Evolutionary conservation across 306 rosid species (phyloP).

Genomic region (Quercus alba): DNA sequence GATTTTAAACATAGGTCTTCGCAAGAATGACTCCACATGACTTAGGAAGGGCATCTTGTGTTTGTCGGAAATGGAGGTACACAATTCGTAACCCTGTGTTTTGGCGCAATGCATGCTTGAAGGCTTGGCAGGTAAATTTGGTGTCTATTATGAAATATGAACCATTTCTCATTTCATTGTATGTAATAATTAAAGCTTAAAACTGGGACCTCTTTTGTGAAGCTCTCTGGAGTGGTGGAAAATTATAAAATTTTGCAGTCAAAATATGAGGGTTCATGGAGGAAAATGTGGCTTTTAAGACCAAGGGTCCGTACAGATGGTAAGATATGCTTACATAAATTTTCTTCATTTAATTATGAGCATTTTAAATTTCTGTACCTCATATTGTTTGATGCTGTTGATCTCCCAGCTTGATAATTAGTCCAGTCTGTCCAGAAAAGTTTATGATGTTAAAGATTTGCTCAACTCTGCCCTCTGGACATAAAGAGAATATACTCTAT

Average conservation of each 20-base stretch:
- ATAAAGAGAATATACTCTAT: background rate
- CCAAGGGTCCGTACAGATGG: slow-evolving; percentile 95
- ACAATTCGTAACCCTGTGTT: slow-evolving; percentile 87
- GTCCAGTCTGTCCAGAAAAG: background rate
- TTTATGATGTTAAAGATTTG: background rate
- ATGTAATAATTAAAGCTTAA: slow-evolving; percentile 20
- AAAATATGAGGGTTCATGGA: slow-evolving; percentile 78
- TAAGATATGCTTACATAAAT: slow-evolving; percentile 24
- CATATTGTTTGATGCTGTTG: background rate
- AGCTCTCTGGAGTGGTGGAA: slow-evolving; percentile 73
- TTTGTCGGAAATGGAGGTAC: slow-evolving; percentile 93
- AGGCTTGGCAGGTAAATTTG: slow-evolving; percentile 95
- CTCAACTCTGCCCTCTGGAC: background rate
- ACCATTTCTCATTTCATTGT: slow-evolving; percentile 11
- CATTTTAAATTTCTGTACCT: slow-evolving; percentile 4
- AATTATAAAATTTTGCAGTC: slow-evolving; percentile 78
- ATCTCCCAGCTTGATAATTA: background rate
- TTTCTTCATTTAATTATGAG: background rate
- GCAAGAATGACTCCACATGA: slow-evolving; percentile 81
- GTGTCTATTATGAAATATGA: slow-evolving; percentile 9
- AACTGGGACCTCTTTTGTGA: slow-evolving; percentile 25
- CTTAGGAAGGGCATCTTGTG: slow-evolving; percentile 85
- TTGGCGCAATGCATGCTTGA: slow-evolving; percentile 93
- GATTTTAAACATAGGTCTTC: slow-evolving; percentile 51
- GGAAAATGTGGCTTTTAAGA: slow-evolving; percentile 89